Evolutionary conservation across 768 basidiomycete genomes (phyloP).

Genomic region (Pisolithus albus): DNA sequence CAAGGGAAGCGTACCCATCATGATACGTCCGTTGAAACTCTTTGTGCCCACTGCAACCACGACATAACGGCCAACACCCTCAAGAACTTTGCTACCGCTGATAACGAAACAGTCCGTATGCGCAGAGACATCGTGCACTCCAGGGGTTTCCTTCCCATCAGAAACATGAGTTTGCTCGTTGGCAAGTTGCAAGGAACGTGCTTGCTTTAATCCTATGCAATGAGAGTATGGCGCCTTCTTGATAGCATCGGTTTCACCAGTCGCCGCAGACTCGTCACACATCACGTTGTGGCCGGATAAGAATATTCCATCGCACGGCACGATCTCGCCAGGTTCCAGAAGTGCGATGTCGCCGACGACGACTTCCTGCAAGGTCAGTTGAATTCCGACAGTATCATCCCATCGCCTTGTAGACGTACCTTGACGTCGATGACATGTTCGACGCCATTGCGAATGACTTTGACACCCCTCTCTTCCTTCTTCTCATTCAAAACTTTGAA

Average conservation of each 20-base stretch:
- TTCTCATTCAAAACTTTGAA: constrained; percentile 89
- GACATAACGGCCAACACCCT: constrained; percentile 91
- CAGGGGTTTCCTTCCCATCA: constrained; percentile 4
- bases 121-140: constrained; percentile 19
- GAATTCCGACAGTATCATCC: constrained; percentile 8
- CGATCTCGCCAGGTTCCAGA: constrained; percentile 90
- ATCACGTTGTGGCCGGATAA: constrained; percentile 86
- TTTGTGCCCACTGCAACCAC: constrained; percentile 88
- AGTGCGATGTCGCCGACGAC: constrained; percentile 91
- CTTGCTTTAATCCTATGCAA: constrained; percentile 49
- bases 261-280: constrained; percentile 95
- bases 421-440: constrained; percentile 78
- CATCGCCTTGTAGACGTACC: constrained; percentile 31
- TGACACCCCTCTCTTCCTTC: constrained; percentile 89
- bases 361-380: constrained; percentile 53
- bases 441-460: constrained; percentile 66
- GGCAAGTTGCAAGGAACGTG: constrained; percentile 15
- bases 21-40: constrained; percentile 93
- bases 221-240: constrained; percentile 78
- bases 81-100: constrained; percentile 87
- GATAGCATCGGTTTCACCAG: constrained; percentile 95
- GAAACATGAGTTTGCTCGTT: constrained; percentile 21
- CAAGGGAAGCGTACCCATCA: constrained; percentile 69
- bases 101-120: constrained; percentile 91
- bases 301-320: constrained; percentile 96